Evolutionary conservation across 441 rosid species (phyloP), one percentile per base, ranked within the genome.

Genomic region (Gossypium gossypioides): DNA sequence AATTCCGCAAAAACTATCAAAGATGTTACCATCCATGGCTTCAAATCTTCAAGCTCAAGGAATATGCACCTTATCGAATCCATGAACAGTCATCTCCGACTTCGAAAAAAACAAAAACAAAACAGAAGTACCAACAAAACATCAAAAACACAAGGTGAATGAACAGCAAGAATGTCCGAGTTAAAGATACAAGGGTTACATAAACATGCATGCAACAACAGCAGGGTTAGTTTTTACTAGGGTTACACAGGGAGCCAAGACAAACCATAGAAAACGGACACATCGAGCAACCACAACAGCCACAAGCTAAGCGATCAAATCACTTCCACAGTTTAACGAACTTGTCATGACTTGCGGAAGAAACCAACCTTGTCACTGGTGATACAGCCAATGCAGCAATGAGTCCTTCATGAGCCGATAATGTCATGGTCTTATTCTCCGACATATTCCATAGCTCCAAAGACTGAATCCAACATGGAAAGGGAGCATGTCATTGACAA

Each of bases 381-480:
- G 99, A 90, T 40, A 87, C 94, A 1, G 97, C 87, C 75, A 94
- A 78, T 13, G 93, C 86, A 10, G 97, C 86, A 2, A 92, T 88
- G 9, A 83, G 81, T 56, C 92, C 88, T 0, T 89, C 89, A 18
- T 94, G 99, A 1, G 96, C 97, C 9, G 84, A 18, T 13, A 89
- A 81, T 8, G 90, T 82, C 91, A 85, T 83, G 0, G 85, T 90
- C 86, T 87, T 90, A 80, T 87, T 87, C 81, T 89, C 96, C 1
- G 77, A 61, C 90, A 94, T 88, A 81, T 94, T 86, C 99, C 97
- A 94, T 6, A 94, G 89, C 79, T 86, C 97, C 79, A 94, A 82
- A 56, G 94, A 89, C 99, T 92, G 16, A 27, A 22, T 3, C 16
- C n/a, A 24, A 19, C 6, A 64, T 44, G 61, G 58, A 19, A 4